Conservation (phyloP, 768 basidiomycete genomes). For the Boletus vinaceobasis region DNA sequence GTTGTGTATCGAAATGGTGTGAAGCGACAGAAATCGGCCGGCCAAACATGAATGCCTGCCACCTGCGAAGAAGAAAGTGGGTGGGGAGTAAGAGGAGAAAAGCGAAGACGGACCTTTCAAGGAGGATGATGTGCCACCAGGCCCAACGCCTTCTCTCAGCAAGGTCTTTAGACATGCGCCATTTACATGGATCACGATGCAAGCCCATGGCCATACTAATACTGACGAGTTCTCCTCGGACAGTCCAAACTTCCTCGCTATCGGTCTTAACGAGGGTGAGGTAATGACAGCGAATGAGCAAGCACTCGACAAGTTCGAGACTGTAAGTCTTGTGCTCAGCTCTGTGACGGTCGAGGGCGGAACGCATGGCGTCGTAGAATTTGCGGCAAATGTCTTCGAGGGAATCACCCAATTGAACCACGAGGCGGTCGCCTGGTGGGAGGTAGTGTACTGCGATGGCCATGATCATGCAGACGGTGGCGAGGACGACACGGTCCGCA, state of each 20-base stretch:
- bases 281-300: slow-evolving; percentile 69
- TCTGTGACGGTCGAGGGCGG: slow-evolving; percentile 59
- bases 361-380: slow-evolving; percentile 68
- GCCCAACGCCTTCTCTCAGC: slow-evolving; percentile 83
- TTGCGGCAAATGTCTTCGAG: slow-evolving; percentile 60
- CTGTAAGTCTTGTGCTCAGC: slow-evolving; percentile 58
- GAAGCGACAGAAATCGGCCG: slow-evolving; percentile 72
- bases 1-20: slow-evolving; percentile 79
- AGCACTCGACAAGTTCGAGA: slow-evolving; percentile 72
- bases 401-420: slow-evolving; percentile 48
- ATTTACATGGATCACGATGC: slow-evolving; percentile 82
- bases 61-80: slow-evolving; percentile 40
- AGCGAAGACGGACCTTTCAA: slow-evolving; percentile 60
- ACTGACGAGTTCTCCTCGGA: slow-evolving; percentile 68
- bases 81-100: slow-evolving; percentile 2
- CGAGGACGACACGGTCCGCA: slow-evolving; percentile 65
- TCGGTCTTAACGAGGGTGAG: slow-evolving; percentile 70
- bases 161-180: slow-evolving; percentile 62
- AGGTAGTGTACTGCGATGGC: slow-evolving; percentile 72
- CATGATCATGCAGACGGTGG: slow-evolving; percentile 73
- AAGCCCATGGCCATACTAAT: slow-evolving; percentile 81
- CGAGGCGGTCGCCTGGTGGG: slow-evolving; percentile 58
- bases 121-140: slow-evolving; percentile 84
- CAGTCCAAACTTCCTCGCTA: slow-evolving; percentile 77
- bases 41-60: slow-evolving; percentile 88